Conservation (phyloP, 305 asterid genomes). For the Solanum aculeatissimum region DNA sequence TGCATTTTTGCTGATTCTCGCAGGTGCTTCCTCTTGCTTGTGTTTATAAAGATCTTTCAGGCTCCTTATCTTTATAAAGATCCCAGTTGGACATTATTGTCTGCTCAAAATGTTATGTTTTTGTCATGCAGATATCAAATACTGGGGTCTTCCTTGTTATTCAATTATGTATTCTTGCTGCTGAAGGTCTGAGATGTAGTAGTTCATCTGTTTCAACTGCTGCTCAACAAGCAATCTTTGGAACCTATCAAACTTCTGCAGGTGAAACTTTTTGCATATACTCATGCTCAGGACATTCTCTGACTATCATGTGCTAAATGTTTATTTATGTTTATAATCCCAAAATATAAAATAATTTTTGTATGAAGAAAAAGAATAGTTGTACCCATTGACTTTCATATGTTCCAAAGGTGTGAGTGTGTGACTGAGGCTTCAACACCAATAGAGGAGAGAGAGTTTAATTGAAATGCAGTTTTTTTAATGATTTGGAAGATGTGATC, state of each 20-base stretch:
- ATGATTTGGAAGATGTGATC: background rate
- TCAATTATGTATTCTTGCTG: constrained; percentile 85
- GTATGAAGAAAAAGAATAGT: background rate
- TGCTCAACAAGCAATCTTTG: constrained; percentile 56
- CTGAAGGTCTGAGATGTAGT: constrained; percentile 85
- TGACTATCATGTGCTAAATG: background rate
- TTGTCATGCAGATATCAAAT: constrained; percentile 73
- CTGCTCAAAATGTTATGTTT: background rate
- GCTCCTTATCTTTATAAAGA: background rate
- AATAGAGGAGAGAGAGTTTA: background rate
- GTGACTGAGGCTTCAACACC: background rate
- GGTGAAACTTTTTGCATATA: constrained; percentile 26
- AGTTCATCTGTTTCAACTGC: constrained; percentile 67
- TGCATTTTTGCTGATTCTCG: too few relatives aligned
- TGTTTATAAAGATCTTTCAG: too few relatives aligned
- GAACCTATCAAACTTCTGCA: constrained; percentile 58
- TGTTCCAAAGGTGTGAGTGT: background rate
- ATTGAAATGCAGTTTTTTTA: background rate
- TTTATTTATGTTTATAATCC: background rate
- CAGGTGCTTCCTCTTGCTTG: too few relatives aligned
- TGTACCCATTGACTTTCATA: background rate
- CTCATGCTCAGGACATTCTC: background rate
- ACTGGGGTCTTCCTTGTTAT: constrained; percentile 85
- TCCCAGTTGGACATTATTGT: background rate
- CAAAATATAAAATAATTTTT: background rate